Base-by-base conservation (phyloP, 2,329 filamentous ascomycete species). In the Ophiocordyceps robertsii region DNA sequence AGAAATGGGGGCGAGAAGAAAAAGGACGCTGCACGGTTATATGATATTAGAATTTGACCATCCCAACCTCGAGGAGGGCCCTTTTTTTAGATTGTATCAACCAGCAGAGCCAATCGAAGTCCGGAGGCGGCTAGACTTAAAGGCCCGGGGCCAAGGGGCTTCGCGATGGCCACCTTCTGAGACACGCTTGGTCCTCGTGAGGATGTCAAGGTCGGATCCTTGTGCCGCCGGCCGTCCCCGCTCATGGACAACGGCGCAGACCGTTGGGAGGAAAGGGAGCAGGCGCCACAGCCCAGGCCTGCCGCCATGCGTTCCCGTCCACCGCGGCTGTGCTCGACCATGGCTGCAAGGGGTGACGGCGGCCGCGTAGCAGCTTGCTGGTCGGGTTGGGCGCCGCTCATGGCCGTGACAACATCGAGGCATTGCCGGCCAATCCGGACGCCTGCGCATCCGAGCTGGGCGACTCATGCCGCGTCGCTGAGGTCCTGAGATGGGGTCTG, bases 401-500 rank as follows among this genome's bases (percentile, higher is more conserved):
- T 10, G 33, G 33, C 33, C 19, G 19, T 19, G 13, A 36, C 9
- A 17, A 36, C 5, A 9, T 17, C 8, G 16, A 14, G 21, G 13
- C 29, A 24, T 27, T 21, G 36, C 35, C 30, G n/a, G 16, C 30
- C 19, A 29, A 9, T 13, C 35, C 41, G 41, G 41, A 32, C 36
- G 41, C n/a, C n/a, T 10, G 14, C 29, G 30, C 29, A 37, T 38
- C 41, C 43, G 37, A 40, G 29, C 21, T 37, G 27, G 32, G 30
- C 30, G 13, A 53, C 53, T n/a, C 41, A 31, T n/a, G 37, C 19
- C 19, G 13, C 19, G 19, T 6, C 14, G 19, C 24, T 29, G 40
- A 13, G 8, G 27, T 29, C 43, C 45, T 48, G 43, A 37, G 12
- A 40, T 44, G 33, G 41, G 39, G 38, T 32, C 40, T 55, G 58